Evolutionary conservation across 139 green algal species (phyloP).

Genomic region (Mesotaenium endlicherianum): DNA sequence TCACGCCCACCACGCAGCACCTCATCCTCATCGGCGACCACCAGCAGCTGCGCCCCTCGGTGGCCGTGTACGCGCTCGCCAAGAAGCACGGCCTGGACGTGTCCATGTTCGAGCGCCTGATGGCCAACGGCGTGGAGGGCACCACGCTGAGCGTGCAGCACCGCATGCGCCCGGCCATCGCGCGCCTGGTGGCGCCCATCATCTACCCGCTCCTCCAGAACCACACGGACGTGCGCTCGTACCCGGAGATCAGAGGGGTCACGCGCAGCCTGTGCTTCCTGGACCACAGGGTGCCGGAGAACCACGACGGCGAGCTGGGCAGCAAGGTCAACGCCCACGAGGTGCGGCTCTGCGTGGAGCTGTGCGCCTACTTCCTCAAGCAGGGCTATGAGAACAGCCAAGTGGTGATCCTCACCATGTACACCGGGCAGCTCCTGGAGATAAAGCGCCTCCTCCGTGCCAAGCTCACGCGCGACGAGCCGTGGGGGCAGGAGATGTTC

Average conservation of each 20-base stretch:
- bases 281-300: conserved; percentile 65
- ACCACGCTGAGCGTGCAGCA: conserved; percentile 65
- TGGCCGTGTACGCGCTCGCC: conserved; percentile 67
- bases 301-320: conserved; percentile 51
- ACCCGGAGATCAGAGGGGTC: conserved; percentile 39
- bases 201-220: conserved; percentile 59
- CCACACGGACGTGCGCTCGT: conserved; percentile 35
- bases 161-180: conserved; percentile 70
- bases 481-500: too few relatives aligned
- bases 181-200: conserved; percentile 57
- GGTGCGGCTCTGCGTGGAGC: conserved; percentile 56
- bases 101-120: conserved; percentile 78
- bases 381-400: conserved; percentile 63
- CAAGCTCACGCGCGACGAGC: too few relatives aligned
- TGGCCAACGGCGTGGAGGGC: conserved; percentile 47
- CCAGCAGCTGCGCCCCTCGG: conserved; percentile 78
- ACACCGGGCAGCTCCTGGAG: conserved; percentile 71
- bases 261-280: conserved; percentile 61
- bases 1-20: conserved; percentile 63
- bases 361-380: conserved; percentile 65
- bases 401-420: conserved; percentile 75
- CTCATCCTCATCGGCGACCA: conserved; percentile 77
- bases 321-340: conserved; percentile 68
- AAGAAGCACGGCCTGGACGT: conserved; percentile 54
- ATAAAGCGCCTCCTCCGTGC: too few relatives aligned